phyloP scores from a whole-genome alignment of 2,329 filamentous ascomycete species.

The Beauveria rudraprayagi region DNA sequence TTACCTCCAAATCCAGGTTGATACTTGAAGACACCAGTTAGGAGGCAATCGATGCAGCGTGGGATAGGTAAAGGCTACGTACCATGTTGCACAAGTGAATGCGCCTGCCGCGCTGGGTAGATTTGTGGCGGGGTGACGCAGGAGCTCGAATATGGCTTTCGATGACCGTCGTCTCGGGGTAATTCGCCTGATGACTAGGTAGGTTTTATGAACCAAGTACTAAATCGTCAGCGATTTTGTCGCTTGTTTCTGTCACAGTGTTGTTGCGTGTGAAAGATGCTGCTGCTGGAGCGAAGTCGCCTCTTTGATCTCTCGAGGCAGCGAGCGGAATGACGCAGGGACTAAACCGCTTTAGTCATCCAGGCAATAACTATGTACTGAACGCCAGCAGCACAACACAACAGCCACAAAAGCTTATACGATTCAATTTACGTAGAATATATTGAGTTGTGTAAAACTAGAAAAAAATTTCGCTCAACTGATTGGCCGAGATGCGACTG shows the following conservation, averaged over 20 bases:
- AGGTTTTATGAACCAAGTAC: background rate
- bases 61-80: background rate
- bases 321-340: conserved; percentile 14
- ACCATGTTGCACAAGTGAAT: conserved; percentile 4
- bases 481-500: background rate
- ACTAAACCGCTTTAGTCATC: conserved; percentile 12
- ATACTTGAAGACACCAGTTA: conserved; percentile 19
- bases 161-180: background rate
- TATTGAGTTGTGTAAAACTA: background rate
- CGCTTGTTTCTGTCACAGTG: background rate
- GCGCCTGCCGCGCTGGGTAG: background rate
- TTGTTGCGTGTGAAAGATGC: background rate
- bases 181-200: background rate
- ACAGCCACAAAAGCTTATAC: background rate
- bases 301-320: conserved; percentile 9
- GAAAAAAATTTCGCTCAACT: background rate
- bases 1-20: conserved; percentile 32
- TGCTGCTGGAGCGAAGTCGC: background rate
- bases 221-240: background rate
- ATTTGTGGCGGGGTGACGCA: background rate
- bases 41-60: no score
- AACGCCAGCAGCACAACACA: background rate
- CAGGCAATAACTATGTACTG: background rate
- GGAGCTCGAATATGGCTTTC: background rate
- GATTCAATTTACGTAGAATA: no score